phyloP scores from a whole-genome alignment of 2,329 filamentous ascomycete genomes.

The Curvularia lunata region DNA sequence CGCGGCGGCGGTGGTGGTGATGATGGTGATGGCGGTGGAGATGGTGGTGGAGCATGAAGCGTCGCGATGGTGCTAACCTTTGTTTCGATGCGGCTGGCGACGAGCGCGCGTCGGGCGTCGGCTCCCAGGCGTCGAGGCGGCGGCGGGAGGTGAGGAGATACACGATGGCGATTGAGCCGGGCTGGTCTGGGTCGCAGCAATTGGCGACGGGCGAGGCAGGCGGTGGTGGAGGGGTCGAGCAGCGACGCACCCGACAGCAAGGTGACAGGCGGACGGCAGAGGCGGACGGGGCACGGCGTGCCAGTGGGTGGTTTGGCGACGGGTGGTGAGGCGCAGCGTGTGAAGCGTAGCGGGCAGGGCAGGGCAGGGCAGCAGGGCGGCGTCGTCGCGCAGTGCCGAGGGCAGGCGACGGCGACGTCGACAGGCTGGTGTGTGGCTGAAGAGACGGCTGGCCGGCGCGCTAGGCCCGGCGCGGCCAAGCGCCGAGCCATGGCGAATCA shows the following conservation, averaged over 20 bases:
- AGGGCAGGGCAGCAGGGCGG: conserved; percentile 10
- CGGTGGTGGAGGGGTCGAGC: conserved; percentile 11
- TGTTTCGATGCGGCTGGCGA: conserved; percentile 20
- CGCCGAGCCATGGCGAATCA: background rate
- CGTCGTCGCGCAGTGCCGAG: conserved; percentile 12
- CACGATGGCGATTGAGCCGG: conserved; percentile 26
- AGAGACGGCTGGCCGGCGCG: conserved; percentile 7
- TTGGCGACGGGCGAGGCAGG: background rate
- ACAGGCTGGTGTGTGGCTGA: conserved; percentile 14
- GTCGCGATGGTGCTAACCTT: conserved; percentile 25
- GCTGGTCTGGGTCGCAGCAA: conserved; percentile 7
- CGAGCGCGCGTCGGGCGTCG: conserved; percentile 18
- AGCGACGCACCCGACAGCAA: background rate
- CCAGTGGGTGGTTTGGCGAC: conserved; percentile 8
- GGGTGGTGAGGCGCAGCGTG: conserved; percentile 9
- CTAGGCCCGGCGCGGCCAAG: conserved; percentile 7
- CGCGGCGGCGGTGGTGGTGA: no score
- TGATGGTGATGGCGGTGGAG: no score
- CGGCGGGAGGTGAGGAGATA: conserved; percentile 17
- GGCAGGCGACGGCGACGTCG: conserved; percentile 7
- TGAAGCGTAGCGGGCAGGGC: background rate
- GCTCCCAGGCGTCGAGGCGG: conserved; percentile 19
- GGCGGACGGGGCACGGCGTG: conserved; percentile 3
- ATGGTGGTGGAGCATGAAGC: conserved; percentile 3
- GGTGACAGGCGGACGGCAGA: background rate